Evolutionary conservation across 768 basidiomycete genomes (phyloP), one percentile per base, ranked within the genome.

Genomic region (Aureoboletus auriporus): DNA sequence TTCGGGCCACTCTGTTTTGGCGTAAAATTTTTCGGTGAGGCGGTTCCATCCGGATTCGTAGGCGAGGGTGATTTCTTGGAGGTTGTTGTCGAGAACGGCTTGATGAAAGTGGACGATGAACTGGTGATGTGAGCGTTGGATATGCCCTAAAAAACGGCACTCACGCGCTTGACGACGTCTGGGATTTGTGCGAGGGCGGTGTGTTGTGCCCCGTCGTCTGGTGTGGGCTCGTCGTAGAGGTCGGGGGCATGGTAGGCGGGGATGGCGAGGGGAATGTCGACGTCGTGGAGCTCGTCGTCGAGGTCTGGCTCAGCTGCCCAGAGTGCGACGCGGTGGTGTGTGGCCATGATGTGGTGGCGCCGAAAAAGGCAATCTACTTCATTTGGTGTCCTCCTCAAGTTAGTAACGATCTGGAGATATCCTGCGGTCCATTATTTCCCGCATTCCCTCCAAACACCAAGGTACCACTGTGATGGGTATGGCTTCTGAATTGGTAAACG

Each of bases 21-120:
- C 68, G 61, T 96, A 99, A 73, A 87, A 93, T 73, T 94, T 93
- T 74, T 96, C 91, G 0, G 95, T 96, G 64, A 94, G 83, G 53
- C 89, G 85, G 70, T 93, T 95, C 94, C 94, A 99, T 6, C 93
- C 93, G 43, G 86, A 91, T 72, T 97, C 94, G 63, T 99, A 99
- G 44, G 93, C 91, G 17, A 86, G 76, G 5, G 89, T 91, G 56
- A 99, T 95, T 60, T 93, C 89, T 5, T 83, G 74, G 3, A 96
- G 78, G 69, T 97, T 95, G 66, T 94, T 93, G 38, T 92, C 83
- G 43, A 88, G 74, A 31, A 97, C 89, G 17, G 93, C 88, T 76
- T 95, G 83, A 63, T 95, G 89, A 68, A 98, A 96, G 59, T 91
- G 89, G 6, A 95, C 82, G 61, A 98, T 87, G 73, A 97, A 98